phyloP scores from a whole-genome alignment of 352 stramenopile species.

The Phytophthora europaea region DNA sequence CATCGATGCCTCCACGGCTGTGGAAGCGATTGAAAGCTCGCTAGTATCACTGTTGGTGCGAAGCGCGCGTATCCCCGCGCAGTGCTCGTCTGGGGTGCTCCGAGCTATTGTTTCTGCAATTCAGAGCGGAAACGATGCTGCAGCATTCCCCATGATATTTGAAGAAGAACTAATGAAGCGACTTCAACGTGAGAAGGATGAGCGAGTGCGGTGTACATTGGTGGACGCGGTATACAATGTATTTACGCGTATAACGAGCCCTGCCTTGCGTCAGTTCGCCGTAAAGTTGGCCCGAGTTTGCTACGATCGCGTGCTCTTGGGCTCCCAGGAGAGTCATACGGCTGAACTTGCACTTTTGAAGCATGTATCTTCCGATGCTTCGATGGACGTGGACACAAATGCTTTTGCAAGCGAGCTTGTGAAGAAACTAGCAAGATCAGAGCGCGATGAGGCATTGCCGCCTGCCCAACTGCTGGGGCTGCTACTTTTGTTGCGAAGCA shows the following conservation, averaged over 20 bases:
- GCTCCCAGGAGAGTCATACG: conserved; percentile 12
- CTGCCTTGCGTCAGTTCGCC: conserved; percentile 24
- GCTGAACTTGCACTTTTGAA: conserved; percentile 32
- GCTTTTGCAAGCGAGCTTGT: conserved; percentile 23
- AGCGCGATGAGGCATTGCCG: conserved; percentile 37
- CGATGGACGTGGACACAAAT: background rate
- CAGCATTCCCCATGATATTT: conserved; percentile 30
- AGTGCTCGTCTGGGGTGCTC: conserved; percentile 25
- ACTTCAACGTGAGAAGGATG: conserved; percentile 28
- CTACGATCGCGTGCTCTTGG: conserved; percentile 34
- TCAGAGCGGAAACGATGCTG: conserved; percentile 19
- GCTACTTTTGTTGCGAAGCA: conserved; percentile 46
- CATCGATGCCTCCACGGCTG: conserved; percentile 31
- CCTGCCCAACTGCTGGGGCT: conserved; percentile 48
- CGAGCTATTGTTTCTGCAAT: conserved; percentile 37
- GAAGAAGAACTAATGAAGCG: conserved; percentile 34
- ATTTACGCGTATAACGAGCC: conserved; percentile 35
- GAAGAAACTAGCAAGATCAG: conserved; percentile 33
- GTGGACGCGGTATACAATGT: conserved; percentile 40
- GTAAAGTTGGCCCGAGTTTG: conserved; percentile 26
- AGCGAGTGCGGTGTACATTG: conserved; percentile 29
- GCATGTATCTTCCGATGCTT: conserved; percentile 27
- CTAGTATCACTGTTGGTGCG: conserved; percentile 47
- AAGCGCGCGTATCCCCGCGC: conserved; percentile 17
- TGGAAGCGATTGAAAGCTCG: conserved; percentile 26